Conservation (phyloP, 2,329 filamentous ascomycete genomes). For the Pseudocercospora musae region DNA sequence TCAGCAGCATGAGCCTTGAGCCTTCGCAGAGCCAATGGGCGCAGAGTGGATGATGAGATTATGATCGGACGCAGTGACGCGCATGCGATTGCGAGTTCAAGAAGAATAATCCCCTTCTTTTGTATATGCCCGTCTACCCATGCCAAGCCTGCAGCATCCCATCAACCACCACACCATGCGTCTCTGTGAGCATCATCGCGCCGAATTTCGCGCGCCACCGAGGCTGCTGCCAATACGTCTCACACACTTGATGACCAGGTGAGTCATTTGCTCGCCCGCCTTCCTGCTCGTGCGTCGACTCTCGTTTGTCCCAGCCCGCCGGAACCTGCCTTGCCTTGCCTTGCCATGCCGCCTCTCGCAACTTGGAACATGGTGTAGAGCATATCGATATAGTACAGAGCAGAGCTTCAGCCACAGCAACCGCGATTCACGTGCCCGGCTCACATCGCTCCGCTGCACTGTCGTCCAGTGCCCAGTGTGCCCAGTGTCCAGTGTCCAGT, state of each 20-base stretch:
- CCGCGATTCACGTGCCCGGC: slow-evolving; percentile 10
- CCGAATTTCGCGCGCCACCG: too few relatives aligned
- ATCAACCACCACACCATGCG: slow-evolving; percentile 3
- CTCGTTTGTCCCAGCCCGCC: slow-evolving; percentile 14
- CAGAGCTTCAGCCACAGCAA: slow-evolving; percentile 18
- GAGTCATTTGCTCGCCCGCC: slow-evolving; percentile 20
- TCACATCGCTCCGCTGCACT: too few relatives aligned
- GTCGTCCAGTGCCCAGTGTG: too few relatives aligned
- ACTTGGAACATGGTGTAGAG: not conserved
- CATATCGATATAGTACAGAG: not conserved
- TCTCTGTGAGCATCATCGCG: not conserved
- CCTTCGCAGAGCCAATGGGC: not conserved
- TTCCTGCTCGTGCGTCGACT: slow-evolving; percentile 11
- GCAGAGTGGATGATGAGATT: slow-evolving; percentile 6
- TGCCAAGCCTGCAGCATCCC: slow-evolving; percentile 9
- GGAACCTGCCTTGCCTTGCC: slow-evolving; percentile 10
- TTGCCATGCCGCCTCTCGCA: not conserved
- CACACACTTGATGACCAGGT: slow-evolving; percentile 16
- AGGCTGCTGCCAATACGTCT: slow-evolving; percentile 6
- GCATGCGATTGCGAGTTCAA: slow-evolving; percentile 1
- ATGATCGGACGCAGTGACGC: not conserved
- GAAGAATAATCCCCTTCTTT: too few relatives aligned
- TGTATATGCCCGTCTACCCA: slow-evolving; percentile 15
- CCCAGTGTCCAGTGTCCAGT: too few relatives aligned
- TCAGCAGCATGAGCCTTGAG: slow-evolving; percentile 14